Conservation (phyloP, 441 rosid species). For the Syzygium syzygioides region DNA sequence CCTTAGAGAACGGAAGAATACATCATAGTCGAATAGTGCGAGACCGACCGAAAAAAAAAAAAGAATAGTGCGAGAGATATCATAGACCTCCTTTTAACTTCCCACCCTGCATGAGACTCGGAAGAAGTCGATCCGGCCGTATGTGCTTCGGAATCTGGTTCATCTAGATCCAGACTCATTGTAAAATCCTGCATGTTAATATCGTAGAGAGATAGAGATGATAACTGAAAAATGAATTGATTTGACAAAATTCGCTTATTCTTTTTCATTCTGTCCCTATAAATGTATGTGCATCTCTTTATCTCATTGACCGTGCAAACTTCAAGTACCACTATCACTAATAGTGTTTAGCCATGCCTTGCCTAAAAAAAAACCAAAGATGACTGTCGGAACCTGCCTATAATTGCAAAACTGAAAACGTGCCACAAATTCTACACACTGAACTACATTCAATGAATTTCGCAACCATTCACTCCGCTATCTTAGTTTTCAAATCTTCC, state of each 20-base stretch:
- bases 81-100: background rate
- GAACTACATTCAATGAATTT: background rate
- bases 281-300: background rate
- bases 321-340: background rate
- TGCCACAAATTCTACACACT: background rate
- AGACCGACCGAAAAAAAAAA: too few species aligned
- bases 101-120: background rate
- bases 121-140: background rate
- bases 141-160: background rate
- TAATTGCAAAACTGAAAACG: background rate
- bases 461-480: background rate
- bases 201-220: background rate
- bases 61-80: background rate
- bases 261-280: background rate
- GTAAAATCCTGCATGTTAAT: background rate
- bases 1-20: background rate
- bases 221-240: background rate
- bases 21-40: rapidly evolving
- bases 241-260: background rate
- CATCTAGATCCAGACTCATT: background rate
- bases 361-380: background rate
- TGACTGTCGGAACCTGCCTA: background rate
- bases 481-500: background rate
- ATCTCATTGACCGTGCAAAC: background rate
- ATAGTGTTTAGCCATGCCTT: background rate